Evolutionary conservation across 2,329 filamentous ascomycete genomes (phyloP).

Genomic region (Colletotrichum simmondsii): DNA sequence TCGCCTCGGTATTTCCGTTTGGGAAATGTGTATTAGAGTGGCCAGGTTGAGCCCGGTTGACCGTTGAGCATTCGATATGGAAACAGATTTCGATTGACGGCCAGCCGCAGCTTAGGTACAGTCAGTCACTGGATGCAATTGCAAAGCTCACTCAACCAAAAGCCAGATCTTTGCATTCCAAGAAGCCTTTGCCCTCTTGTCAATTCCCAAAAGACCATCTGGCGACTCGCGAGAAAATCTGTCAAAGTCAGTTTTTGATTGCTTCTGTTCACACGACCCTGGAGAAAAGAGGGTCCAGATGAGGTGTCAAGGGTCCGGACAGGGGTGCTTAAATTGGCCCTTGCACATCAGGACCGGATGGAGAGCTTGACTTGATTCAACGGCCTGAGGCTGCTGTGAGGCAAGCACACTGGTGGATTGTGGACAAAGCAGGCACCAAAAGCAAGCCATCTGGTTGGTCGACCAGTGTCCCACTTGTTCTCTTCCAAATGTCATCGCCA

Average conservation of each 20-base stretch:
- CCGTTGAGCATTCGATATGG: background rate
- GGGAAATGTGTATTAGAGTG: background rate
- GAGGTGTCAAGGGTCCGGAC: background rate
- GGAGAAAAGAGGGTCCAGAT: background rate
- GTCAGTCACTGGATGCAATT: background rate
- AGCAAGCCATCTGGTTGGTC: background rate
- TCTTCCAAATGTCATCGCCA: background rate
- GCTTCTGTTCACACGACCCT: background rate
- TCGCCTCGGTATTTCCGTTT: background rate
- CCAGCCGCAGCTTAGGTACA: background rate
- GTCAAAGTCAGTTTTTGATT: background rate
- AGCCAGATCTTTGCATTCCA: background rate
- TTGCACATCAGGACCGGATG: constrained; percentile 13
- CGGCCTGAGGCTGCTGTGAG: background rate
- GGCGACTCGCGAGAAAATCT: background rate
- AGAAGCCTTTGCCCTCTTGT: background rate
- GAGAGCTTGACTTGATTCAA: background rate
- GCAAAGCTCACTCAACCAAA: background rate
- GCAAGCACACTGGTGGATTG: background rate
- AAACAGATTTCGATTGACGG: background rate
- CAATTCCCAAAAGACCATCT: background rate
- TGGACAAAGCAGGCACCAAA: background rate
- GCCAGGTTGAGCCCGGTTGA: background rate
- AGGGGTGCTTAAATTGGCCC: constrained; percentile 12
- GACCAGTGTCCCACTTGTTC: background rate